Evolutionary conservation across 352 stramenopile genomes (phyloP).

Genomic region (Pythium volutum): DNA sequence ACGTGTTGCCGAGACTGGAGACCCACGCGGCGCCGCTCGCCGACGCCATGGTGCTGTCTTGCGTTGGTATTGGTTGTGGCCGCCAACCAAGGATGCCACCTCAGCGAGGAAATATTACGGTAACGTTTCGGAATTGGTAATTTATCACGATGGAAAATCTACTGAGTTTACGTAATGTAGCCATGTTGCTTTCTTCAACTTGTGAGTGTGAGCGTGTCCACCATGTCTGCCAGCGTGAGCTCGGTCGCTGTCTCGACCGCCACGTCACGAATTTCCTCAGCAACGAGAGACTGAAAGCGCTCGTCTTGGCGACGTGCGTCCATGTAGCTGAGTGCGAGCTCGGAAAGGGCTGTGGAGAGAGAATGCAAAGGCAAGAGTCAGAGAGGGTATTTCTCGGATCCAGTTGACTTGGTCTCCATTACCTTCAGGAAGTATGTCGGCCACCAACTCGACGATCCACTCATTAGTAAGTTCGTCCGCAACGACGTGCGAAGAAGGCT

Average conservation of each 20-base stretch:
- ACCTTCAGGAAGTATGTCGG: constrained; percentile 39
- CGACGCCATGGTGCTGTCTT: background rate
- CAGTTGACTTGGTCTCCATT: no score
- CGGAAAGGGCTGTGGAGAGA: constrained; percentile 28
- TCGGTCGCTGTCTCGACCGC: constrained; percentile 10
- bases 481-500: constrained; percentile 17
- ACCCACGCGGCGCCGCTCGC: constrained; percentile 10
- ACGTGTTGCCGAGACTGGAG: constrained; percentile 19
- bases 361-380: no score
- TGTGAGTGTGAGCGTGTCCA: background rate
- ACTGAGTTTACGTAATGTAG: constrained; percentile 4
- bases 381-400: no score
- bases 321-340: constrained; percentile 24
- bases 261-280: constrained; percentile 8
- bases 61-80: background rate
- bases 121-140: background rate
- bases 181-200: background rate
- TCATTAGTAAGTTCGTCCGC: constrained; percentile 36
- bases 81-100: constrained; percentile 11
- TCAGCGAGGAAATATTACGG: background rate
- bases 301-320: background rate
- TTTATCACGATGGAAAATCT: background rate
- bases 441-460: constrained; percentile 31
- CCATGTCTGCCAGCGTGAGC: background rate
- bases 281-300: background rate